Percentiles rank a stretch among this genome's conserved stretches.
phyloP scores from a whole-genome alignment of 108 stramenopile genomes.

The Cylindrotheca fusiformis region DNA sequence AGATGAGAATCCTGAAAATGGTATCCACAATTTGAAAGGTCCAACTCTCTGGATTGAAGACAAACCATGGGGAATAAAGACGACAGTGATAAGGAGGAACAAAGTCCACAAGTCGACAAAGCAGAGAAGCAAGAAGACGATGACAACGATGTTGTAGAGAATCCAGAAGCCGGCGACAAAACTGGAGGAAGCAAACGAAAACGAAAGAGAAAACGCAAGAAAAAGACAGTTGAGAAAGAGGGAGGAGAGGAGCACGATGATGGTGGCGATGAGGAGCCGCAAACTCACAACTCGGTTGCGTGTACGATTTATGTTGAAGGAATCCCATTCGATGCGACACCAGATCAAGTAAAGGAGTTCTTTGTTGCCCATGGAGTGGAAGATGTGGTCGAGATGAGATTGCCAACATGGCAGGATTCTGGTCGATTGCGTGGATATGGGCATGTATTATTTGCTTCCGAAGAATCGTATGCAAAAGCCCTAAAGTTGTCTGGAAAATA shows the following conservation, averaged over 20 bases:
- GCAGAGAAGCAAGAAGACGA: slow-evolving; percentile 1
- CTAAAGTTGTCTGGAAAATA: slow-evolving; percentile 68
- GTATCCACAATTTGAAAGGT: too few species aligned
- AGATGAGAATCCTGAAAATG: too few species aligned
- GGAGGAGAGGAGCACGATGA: slow-evolving; percentile 12
- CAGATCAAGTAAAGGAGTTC: slow-evolving; percentile 70
- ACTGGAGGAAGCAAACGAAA: slow-evolving; percentile 48
- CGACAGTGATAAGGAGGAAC: too few species aligned
- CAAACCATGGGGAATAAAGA: too few species aligned
- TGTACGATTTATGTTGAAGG: slow-evolving; percentile 91
- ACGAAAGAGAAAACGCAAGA: slow-evolving; percentile 73
- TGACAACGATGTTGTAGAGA: background rate
- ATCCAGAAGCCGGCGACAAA: slow-evolving; percentile 17
- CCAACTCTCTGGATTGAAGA: too few species aligned
- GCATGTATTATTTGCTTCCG: slow-evolving; percentile 82
- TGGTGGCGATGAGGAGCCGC: background rate
- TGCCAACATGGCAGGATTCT: slow-evolving; percentile 93
- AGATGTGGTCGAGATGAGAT: slow-evolving; percentile 72
- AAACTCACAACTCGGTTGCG: slow-evolving; percentile 25
- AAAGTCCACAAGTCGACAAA: too few species aligned
- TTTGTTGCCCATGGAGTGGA: slow-evolving; percentile 50
- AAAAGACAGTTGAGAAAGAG: slow-evolving; percentile 15
- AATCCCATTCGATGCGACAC: slow-evolving; percentile 76
- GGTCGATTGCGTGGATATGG: slow-evolving; percentile 92
- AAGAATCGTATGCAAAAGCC: slow-evolving; percentile 47